These are phyloP conservation scores for Trametes versicolor DNA, from an alignment of 1,284 basidiomycete genomes.

Conservation along the genomic window DNA sequence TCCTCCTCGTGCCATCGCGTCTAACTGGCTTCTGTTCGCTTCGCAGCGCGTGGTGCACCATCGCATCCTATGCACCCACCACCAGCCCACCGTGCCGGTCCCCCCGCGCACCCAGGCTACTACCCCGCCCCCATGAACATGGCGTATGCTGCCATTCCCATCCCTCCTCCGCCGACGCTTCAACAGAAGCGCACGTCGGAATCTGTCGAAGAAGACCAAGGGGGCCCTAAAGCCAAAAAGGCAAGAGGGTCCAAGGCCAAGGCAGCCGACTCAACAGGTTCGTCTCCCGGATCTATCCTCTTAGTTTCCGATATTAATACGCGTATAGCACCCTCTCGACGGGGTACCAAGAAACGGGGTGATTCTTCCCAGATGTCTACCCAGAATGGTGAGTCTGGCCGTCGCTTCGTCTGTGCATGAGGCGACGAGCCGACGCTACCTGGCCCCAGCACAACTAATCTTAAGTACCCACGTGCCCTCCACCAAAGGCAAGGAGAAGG, in stretches of 20 bases:
- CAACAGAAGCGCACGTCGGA: conserved; percentile 50
- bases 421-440: conserved; percentile 31
- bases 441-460: conserved; percentile 54
- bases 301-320: not conserved
- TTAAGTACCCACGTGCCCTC: conserved; percentile 50
- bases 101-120: conserved; percentile 34
- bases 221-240: conserved; percentile 52
- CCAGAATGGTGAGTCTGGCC: conserved; percentile 53
- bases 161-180: conserved; percentile 38
- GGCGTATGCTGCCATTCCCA: conserved; percentile 35
- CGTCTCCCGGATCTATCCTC: conserved; percentile 31
- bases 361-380: conserved; percentile 64
- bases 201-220: conserved; percentile 48
- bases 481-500: conserved; percentile 57
- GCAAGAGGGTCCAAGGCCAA: conserved; percentile 49
- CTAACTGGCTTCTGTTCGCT: conserved; percentile 61
- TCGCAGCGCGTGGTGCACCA: conserved; percentile 59
- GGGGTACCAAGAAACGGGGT: conserved; percentile 73
- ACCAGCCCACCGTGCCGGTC: conserved; percentile 36
- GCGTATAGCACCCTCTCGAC: conserved; percentile 58
- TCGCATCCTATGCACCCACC: conserved; percentile 43
- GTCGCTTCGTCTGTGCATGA: conserved; percentile 19
- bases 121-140: conserved; percentile 34
- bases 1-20: conserved; percentile 55
- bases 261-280: conserved; percentile 45